Percentiles rank a stretch among this genome's conserved stretches.
phyloP scores from a whole-genome alignment of 1,284 basidiomycete genomes.

The Ganoderma boninense region DNA sequence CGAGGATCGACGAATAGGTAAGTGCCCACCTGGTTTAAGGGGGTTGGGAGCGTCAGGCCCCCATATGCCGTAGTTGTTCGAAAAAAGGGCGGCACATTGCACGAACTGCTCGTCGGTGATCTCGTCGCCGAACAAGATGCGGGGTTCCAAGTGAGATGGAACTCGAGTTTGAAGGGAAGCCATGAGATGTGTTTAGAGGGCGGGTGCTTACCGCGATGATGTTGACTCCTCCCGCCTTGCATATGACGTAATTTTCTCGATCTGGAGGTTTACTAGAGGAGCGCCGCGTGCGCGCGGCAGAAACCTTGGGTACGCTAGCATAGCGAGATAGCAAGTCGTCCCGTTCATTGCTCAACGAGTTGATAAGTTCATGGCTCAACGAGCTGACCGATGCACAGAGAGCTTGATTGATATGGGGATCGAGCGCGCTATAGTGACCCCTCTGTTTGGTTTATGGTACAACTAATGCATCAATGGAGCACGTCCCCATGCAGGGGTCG shows the following conservation, averaged over 20 bases:
- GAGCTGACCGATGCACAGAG: too few species aligned
- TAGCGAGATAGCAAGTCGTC: too few species aligned
- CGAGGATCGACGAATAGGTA: not conserved
- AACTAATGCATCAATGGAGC: too few species aligned
- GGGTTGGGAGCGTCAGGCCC: slow-evolving; percentile 14
- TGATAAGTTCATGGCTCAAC: too few species aligned
- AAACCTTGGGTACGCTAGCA: too few species aligned
- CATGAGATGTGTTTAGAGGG: not conserved
- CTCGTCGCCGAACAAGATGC: slow-evolving; percentile 1
- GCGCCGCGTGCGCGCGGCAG: too few species aligned
- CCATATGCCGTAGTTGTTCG: slow-evolving; percentile 31
- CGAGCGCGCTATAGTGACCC: too few species aligned
- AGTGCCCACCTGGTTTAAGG: slow-evolving; percentile 18
- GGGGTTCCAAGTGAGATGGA: not conserved
- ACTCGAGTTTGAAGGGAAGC: not conserved
- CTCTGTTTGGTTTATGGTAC: too few species aligned
- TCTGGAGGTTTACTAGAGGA: not conserved
- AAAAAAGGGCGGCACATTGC: slow-evolving; percentile 28
- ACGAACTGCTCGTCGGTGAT: slow-evolving; percentile 28
- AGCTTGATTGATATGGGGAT: too few species aligned
- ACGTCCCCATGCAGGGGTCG: too few species aligned
- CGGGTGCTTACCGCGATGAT: not conserved
- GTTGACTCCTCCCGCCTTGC: not conserved
- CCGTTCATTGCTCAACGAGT: too few species aligned
- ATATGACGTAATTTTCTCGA: not conserved